Evolutionary conservation across 176 grass and related monocot genomes (phyloP).

Genomic region (maize (Zea mays)): Zm-B73-REFERENCE-NAM-5.0 NC_050097.1:209873001-209873500

Average conservation of each 20-base stretch:
- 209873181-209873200: constrained; percentile 76
- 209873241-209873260: constrained; percentile 18
- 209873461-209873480: constrained; percentile 56
- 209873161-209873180: constrained; percentile 90
- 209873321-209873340: background rate
- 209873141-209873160: constrained; percentile 86
- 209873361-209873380: constrained; percentile 88
- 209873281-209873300: no score
- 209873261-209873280: no score
- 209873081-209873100: constrained; percentile 72
- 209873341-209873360: constrained; percentile 71
- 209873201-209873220: constrained; percentile 65
- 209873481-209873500: constrained; percentile 35
- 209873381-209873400: constrained; percentile 83
- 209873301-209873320: no score
- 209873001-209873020: constrained; percentile 70
- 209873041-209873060: constrained; percentile 68
- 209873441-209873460: constrained; percentile 60
- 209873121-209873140: constrained; percentile 62
- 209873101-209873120: constrained; percentile 34
- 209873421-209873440: constrained; percentile 74
- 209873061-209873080: constrained; percentile 67
- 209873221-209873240: constrained; percentile 85
- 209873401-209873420: constrained; percentile 84
- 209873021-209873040: constrained; percentile 64